Evolutionary conservation across 2,329 filamentous ascomycete genomes (phyloP), one percentile per base, ranked within the genome.

Genomic region (Pezicula rhizophila): DNA sequence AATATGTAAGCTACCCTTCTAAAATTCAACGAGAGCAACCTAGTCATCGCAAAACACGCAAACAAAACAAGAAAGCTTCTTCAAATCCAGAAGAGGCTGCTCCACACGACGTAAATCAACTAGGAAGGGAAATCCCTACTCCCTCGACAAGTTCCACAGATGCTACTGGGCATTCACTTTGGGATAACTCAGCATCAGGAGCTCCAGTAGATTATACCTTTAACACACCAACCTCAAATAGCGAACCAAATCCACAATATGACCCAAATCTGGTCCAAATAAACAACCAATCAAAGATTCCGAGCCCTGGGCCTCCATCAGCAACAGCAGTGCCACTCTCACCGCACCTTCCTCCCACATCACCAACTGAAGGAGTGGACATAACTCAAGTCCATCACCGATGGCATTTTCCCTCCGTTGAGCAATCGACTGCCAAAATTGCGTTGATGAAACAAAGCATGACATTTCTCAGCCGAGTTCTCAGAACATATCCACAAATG

Each of bases 401-500:
- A 26, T 52, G n/a, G 23, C 47, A 10, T 20, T 35, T 7, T 12
- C 33, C 33, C 15, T 35, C 5, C 15, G 33, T 5, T 35, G 33
- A 5, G 8, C 4, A 14, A 14, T 35, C 47, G 6, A 42, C 37
- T 8, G 31, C 47, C 15, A 48, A 39, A 35, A 48, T 49, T 20
- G 48, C 55, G 14, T 26, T 50, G 7, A 39, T 52, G 23, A 42
- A 51, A 31, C 53, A 67, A 31, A 67, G 62, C 40, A 66, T 66
- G 61, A 53, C 65, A 47, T 59, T 60, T 1, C 50, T 70, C 6
- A 58, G 68, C 14, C 60, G 66, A 42, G 58, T 65, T 5, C 56
- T 68, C 42, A 63, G 64, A 14, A 64, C 67, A 2, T 70, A 64
- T 63, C 68, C 68, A n/a, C 54, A 60, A 12, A 69, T 67, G 60